Conservation (phyloP, 306 rosid species). For the Trifolium pratense region DNA sequence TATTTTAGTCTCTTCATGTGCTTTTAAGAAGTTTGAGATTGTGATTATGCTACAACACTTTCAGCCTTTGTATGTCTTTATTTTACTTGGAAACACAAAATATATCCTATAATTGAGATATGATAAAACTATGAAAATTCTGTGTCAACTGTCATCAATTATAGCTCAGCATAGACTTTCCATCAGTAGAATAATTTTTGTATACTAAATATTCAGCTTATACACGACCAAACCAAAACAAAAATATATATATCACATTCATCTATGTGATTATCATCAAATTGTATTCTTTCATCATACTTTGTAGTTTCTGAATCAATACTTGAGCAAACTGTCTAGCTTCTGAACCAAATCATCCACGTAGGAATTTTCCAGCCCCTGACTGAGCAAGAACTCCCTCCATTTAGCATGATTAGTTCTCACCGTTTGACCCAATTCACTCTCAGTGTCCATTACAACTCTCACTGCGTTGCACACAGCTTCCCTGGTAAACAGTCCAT, state of each 20-base stretch:
- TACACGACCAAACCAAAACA: not conserved
- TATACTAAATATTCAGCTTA: conserved; percentile 11
- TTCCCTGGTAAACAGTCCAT: conserved; percentile 58
- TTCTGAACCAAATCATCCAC: conserved; percentile 50
- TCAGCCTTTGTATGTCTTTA: not conserved
- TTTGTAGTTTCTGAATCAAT: conserved; percentile 34
- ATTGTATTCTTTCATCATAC: not conserved
- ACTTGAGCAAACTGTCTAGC: conserved; percentile 43
- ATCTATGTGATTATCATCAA: not conserved
- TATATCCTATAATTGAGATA: not conserved
- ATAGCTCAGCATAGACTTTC: not conserved
- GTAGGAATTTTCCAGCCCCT: conserved; percentile 57
- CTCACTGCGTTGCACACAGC: conserved; percentile 55
- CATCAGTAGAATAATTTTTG: conserved; percentile 3
- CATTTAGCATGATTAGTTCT: conserved; percentile 55
- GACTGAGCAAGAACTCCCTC: conserved; percentile 49
- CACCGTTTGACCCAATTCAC: conserved; percentile 49
- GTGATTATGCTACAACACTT: conserved; percentile 9
- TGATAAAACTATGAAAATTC: not conserved
- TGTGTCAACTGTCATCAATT: not conserved
- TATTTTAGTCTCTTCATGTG: not conserved
- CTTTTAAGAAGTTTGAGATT: conserved; percentile 1
- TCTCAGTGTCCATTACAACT: conserved; percentile 50
- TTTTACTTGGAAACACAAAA: conserved; percentile 7
- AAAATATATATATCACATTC: not conserved